These are phyloP conservation scores for Triticum turgidum DNA, from an alignment of 176 grass and related monocot genomes.

Conservation along the genomic window DNA sequence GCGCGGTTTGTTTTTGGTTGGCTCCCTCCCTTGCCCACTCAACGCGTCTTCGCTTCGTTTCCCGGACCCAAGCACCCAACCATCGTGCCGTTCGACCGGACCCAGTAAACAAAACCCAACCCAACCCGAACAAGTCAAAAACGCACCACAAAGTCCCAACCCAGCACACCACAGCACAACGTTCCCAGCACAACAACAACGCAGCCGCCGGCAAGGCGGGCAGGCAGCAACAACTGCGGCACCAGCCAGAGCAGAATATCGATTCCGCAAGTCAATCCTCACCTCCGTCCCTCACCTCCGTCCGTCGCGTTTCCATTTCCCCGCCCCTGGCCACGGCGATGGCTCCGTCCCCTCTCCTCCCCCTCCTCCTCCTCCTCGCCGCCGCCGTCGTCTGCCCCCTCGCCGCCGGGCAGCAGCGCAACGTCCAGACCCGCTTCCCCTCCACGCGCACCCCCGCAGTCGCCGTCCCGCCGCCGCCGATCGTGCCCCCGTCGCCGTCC, in stretches of 20 bases:
- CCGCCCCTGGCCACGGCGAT: not conserved
- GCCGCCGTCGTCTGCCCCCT: not conserved
- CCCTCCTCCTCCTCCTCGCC: not conserved
- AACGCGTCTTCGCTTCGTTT: not conserved
- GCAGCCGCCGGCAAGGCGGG: slow-evolving; percentile 3
- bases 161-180: not conserved
- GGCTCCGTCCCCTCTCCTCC: slow-evolving; percentile 16
- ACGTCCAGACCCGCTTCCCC: slow-evolving; percentile 64
- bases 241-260: not conserved
- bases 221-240: too few species aligned
- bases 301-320: slow-evolving; percentile 9
- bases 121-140: slow-evolving; percentile 13
- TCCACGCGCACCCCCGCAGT: slow-evolving; percentile 51
- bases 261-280: slow-evolving; percentile 33
- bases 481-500: not conserved
- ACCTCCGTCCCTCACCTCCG: not conserved
- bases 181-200: not conserved
- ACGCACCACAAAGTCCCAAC: not conserved
- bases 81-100: slow-evolving; percentile 15
- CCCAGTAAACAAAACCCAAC: slow-evolving; percentile 16
- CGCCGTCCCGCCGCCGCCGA: slow-evolving; percentile 45
- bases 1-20: too few species aligned
- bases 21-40: not conserved
- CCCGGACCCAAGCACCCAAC: not conserved
- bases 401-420: slow-evolving; percentile 33